Conservation (phyloP, 2,329 filamentous ascomycete species). For the Fulvia fulva region DNA sequence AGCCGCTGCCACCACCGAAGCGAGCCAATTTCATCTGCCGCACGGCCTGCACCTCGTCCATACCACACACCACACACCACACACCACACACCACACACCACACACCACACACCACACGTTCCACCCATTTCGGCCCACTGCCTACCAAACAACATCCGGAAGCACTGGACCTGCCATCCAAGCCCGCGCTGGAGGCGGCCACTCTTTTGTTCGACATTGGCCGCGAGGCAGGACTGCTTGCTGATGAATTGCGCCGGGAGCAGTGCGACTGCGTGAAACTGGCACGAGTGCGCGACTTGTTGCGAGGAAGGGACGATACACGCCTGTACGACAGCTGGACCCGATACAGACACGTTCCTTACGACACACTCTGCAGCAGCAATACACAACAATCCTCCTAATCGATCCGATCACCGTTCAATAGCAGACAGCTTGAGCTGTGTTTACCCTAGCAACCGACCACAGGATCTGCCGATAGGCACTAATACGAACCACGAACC, state of each 20-base stretch:
- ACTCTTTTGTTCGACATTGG: slow-evolving; percentile 5
- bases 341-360: not conserved
- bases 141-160: not conserved
- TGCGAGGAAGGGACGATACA: not conserved
- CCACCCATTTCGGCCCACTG: not conserved
- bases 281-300: not conserved
- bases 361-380: too few relatives aligned
- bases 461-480: not conserved
- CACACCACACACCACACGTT: too few relatives aligned
- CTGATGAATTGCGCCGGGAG: slow-evolving; percentile 1
- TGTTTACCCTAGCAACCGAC: not conserved
- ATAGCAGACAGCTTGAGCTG: not conserved
- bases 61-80: too few relatives aligned
- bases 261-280: slow-evolving; percentile 3
- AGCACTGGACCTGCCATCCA: slow-evolving; percentile 6
- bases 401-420: not conserved
- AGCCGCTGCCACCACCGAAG: not conserved
- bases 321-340: not conserved
- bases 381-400: not conserved
- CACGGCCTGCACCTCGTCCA: not conserved
- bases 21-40: not conserved
- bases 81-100: too few relatives aligned
- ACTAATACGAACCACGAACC: not conserved
- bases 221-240: not conserved
- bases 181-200: slow-evolving; percentile 13